Base-by-base conservation (phyloP, 2,329 filamentous ascomycete genomes). In the Colletotrichum endophyticum region DNA sequence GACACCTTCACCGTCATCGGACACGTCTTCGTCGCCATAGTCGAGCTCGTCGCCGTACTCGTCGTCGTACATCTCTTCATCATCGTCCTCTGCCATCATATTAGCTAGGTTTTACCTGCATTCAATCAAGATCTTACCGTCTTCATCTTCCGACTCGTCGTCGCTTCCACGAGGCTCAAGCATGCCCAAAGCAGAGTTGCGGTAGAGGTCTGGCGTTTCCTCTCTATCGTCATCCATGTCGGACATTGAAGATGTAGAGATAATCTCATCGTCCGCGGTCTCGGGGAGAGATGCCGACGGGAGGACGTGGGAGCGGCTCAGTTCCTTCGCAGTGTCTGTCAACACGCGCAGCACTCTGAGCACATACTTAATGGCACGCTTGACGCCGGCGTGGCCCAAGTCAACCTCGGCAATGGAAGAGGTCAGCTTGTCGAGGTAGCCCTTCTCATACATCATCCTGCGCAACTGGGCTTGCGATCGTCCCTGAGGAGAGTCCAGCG, bases 381-480 rank as follows among this genome's bases (percentile, higher is more conserved):
- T 98, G 19, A 98, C 95, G 30, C 95, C 94, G 0, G 96, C 96
- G 84, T 98, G 98, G 80, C 98, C 98, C 77, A 99, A 91, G 83
- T 98, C 97, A 76, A 99, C 94, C 81, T 99, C 98, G 22, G 97
- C 95, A 80, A 99, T 96, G 1, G 98, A 98, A 15, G 93, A 92
- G 3, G 97, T 99, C 75, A 99, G 87, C 64, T 96, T 94, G 28
- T 95, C 92, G 77, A 99, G 93, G 83, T 97, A 98, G 72, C 98
- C 96, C 87, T 99, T 99, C 86, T 99, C 97, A 81, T 98, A 99
- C 97, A 99, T 99, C 76, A 98, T 92, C 79, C 96, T 95, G 39
- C 95, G 94, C 79, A 99, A 91, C 82, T 98, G 96, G 80, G 94
- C 93, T 78, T 96, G 94, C 9, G 96, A 96, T 59, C 89, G 87